phyloP scores from a whole-genome alignment of 352 stramenopile species.

The Pythium rhizo-oryzae region DNA sequence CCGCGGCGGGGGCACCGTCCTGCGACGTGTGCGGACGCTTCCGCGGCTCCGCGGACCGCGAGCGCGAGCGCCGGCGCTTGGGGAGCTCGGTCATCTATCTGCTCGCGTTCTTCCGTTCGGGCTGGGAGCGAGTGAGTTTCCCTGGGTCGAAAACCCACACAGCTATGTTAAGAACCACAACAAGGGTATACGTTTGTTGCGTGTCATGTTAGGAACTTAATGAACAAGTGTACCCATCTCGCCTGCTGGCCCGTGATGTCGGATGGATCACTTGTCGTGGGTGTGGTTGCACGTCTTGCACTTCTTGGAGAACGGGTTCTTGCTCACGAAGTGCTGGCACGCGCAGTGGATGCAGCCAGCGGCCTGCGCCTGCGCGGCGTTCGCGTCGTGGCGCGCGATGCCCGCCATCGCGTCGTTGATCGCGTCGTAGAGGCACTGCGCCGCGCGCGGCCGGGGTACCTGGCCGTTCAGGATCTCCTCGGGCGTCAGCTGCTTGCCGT shows the following conservation, averaged over 20 bases:
- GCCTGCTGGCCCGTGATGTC: no score
- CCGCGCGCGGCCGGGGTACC: conserved; percentile 58
- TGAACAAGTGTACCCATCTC: background rate
- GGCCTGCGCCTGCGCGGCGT: conserved; percentile 20
- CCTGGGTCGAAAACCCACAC: background rate
- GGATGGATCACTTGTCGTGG: conserved; percentile 44
- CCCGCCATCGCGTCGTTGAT: conserved; percentile 72
- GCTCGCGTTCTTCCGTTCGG: no score
- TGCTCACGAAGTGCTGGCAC: conserved; percentile 60
- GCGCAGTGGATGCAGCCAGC: conserved; percentile 54
- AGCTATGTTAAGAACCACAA: background rate
- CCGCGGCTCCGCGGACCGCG: conserved; percentile 33
- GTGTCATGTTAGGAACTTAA: no score
- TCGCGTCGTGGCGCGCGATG: conserved; percentile 63
- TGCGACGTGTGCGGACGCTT: conserved; percentile 15
- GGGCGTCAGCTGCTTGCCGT: conserved; percentile 84
- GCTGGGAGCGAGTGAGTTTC: no score
- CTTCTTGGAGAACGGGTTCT: conserved; percentile 70
- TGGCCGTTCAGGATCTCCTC: conserved; percentile 73
- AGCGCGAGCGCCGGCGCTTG: conserved; percentile 55
- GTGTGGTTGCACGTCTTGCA: conserved; percentile 73
- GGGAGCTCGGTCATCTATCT: conserved; percentile 27
- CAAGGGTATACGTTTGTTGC: no score
- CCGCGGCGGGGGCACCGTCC: background rate
- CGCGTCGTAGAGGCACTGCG: conserved; percentile 79